These are phyloP conservation scores for Tylopilus orsonianus DNA, from an alignment of 1,284 basidiomycete genomes.

Conservation along the genomic window DNA sequence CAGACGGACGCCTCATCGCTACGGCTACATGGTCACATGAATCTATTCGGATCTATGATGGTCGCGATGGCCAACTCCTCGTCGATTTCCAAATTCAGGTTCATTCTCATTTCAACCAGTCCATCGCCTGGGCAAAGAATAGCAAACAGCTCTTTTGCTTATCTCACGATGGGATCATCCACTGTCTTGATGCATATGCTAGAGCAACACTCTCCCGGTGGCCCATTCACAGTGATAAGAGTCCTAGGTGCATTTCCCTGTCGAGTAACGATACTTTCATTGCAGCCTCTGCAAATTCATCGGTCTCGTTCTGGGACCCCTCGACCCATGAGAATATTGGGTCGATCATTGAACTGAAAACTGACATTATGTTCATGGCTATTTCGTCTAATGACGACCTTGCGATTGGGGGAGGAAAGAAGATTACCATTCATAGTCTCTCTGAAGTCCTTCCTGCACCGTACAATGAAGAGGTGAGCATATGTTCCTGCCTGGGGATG, in stretches of 20 bases:
- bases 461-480: no score
- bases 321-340: background rate
- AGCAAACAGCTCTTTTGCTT: slow-evolving; percentile 3
- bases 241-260: background rate
- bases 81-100: background rate
- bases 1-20: background rate
- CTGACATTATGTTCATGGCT: no score
- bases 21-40: background rate
- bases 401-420: no score
- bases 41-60: background rate
- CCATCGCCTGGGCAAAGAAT: background rate
- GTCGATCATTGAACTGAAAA: no score
- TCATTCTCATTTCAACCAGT: background rate
- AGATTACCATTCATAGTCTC: no score
- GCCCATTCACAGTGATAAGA: background rate
- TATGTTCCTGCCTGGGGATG: no score
- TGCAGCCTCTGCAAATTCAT: background rate
- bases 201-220: background rate
- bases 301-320: background rate
- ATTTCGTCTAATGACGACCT: no score
- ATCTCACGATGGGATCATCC: background rate
- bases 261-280: background rate
- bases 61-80: background rate
- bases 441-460: no score
- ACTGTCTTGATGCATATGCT: background rate